These are phyloP conservation scores for Pestalotiopsis sp. DNA, from an alignment of 2,329 filamentous ascomycete genomes.

Conservation along the genomic window DNA sequence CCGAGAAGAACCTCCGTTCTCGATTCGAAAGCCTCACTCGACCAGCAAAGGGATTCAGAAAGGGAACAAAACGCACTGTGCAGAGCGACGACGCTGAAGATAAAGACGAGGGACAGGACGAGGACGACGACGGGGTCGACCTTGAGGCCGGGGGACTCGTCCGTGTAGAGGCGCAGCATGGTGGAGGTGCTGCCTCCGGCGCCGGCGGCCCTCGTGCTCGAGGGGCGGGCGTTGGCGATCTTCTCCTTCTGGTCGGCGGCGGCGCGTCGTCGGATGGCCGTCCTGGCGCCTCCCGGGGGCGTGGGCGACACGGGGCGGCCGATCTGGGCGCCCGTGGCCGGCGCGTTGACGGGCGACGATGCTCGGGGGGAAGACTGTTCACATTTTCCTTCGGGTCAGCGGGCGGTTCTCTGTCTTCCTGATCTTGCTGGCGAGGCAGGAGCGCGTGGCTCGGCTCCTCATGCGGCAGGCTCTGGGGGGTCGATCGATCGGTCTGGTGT, in stretches of 20 bases:
- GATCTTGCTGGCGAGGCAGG: too few species aligned
- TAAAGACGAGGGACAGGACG: conserved; percentile 95
- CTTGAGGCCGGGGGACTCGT: conserved; percentile 95
- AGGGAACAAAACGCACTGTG: conserved; percentile 71
- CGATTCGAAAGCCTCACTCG: not conserved
- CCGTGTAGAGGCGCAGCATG: conserved; percentile 99
- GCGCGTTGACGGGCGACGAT: conserved; percentile 57
- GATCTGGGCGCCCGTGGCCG: conserved; percentile 67
- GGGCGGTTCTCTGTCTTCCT: too few species aligned
- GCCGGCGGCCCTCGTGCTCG: conserved; percentile 88
- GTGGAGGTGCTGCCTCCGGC: conserved; percentile 96
- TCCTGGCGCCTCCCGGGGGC: conserved; percentile 90
- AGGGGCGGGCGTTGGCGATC: conserved; percentile 88
- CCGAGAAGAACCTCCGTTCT: too few species aligned
- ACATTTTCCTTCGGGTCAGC: not conserved
- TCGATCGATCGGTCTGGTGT: not conserved
- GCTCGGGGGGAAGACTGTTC: conserved; percentile 58
- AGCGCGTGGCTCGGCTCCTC: too few species aligned
- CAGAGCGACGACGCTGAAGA: conserved; percentile 96
- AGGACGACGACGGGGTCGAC: conserved; percentile 97
- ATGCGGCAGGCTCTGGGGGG: too few species aligned
- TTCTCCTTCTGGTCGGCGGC: conserved; percentile 98
- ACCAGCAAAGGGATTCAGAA: conserved; percentile 12
- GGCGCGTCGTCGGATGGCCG: conserved; percentile 90
- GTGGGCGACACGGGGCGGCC: conserved; percentile 83